Evolutionary conservation across 2,329 filamentous ascomycete species (phyloP).

Genomic region (Cercospora nicotianae): DNA sequence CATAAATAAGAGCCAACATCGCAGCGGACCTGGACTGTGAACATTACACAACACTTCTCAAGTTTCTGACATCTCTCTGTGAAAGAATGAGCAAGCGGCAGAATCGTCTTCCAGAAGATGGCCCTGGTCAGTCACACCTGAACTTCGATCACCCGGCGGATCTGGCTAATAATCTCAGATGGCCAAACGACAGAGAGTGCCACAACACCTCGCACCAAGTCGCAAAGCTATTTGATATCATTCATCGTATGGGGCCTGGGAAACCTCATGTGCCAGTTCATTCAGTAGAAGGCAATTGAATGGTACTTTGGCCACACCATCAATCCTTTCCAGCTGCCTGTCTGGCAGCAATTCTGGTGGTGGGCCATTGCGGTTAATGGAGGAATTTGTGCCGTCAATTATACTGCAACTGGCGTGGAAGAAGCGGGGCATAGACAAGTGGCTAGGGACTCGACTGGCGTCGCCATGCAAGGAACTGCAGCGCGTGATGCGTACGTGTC

Average conservation of each 20-base stretch:
- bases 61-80: too few relatives aligned
- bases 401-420: neutral
- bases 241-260: neutral
- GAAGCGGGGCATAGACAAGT: neutral
- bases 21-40: too few relatives aligned
- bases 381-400: neutral
- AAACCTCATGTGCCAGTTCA: neutral
- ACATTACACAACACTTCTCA: neutral
- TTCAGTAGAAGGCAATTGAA: neutral
- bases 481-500: neutral
- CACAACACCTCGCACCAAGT: neutral
- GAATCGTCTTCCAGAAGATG: neutral
- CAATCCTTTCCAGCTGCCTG: neutral
- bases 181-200: neutral
- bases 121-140: neutral
- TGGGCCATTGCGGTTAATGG: neutral
- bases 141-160: too few relatives aligned
- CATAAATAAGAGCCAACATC: neutral
- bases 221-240: neutral
- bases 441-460: too few relatives aligned
- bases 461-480: neutral
- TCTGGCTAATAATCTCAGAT: neutral
- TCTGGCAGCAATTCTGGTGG: conserved; percentile 1
- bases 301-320: neutral
- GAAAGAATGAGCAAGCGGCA: neutral